Evolutionary conservation across 495 filamentous ascomycete species (phyloP).

Genomic region (Glarea lozoyensis): DNA sequence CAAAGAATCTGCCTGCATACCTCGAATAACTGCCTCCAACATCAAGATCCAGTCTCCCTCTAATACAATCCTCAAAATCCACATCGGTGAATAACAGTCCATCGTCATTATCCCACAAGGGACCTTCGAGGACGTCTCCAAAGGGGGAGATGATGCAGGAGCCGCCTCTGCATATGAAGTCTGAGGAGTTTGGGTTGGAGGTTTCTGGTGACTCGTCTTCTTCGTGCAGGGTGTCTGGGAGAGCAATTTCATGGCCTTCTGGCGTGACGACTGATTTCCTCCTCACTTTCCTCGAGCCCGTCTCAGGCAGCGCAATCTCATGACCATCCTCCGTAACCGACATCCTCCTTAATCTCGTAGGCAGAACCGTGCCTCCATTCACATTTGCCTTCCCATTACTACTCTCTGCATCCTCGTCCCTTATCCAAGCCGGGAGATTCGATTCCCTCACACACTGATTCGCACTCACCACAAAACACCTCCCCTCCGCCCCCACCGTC

Average conservation of each 20-base stretch:
- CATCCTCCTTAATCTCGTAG: constrained; percentile 3
- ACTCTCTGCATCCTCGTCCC: not conserved
- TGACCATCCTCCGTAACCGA: too few species aligned
- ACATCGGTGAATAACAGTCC: constrained; percentile 38
- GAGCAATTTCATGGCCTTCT: constrained; percentile 41
- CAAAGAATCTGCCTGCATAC: constrained; percentile 4
- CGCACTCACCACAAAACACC: constrained; percentile 77
- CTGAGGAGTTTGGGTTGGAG: not conserved
- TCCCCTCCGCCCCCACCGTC: constrained; percentile 70
- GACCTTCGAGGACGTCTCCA: constrained; percentile 69
- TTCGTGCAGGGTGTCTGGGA: constrained; percentile 6
- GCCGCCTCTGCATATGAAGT: constrained; percentile 56
- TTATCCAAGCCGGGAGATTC: constrained; percentile 22
- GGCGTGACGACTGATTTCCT: constrained; percentile 24
- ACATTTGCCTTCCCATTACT: not conserved
- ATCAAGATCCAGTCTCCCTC: constrained; percentile 46
- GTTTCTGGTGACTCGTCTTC: not conserved
- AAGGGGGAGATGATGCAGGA: constrained; percentile 74
- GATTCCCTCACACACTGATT: constrained; percentile 62
- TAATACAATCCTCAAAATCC: constrained; percentile 42
- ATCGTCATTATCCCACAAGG: constrained; percentile 75
- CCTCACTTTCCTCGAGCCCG: too few species aligned
- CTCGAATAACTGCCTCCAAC: constrained; percentile 31
- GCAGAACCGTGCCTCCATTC: not conserved
- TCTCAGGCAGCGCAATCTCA: too few species aligned